These are phyloP conservation scores for Saccharomycopsis phalli DNA, from an alignment of 1,139 yeast species.

Conservation along the genomic window DNA sequence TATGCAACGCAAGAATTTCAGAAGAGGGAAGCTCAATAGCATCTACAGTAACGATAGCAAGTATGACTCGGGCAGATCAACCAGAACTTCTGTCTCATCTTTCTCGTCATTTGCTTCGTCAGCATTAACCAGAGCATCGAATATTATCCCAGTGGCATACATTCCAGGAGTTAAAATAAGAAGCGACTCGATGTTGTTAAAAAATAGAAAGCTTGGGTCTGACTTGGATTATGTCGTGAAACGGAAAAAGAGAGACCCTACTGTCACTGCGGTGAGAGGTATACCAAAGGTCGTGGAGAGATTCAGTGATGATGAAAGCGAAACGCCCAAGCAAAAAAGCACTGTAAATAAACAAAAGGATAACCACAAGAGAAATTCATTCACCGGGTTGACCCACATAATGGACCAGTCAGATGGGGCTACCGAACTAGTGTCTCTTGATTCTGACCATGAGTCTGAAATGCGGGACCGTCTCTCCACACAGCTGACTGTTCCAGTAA, in stretches of 20 bases:
- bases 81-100: constrained; percentile 10
- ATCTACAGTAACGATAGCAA: background rate
- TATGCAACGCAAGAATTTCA: background rate
- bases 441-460: constrained; percentile 11
- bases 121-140: constrained; percentile 68
- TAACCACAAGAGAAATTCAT: constrained; percentile 8
- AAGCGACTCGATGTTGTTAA: constrained; percentile 14
- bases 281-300: constrained; percentile 57
- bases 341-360: constrained; percentile 3
- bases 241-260: too few species aligned
- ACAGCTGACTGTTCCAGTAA: background rate
- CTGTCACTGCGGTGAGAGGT: constrained; percentile 60
- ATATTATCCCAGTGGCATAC: constrained; percentile 87
- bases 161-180: constrained; percentile 87
- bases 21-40: background rate
- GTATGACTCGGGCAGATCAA: background rate
- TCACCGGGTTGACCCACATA: constrained; percentile 18
- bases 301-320: constrained; percentile 23
- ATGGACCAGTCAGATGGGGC: constrained; percentile 12
- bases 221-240: background rate
- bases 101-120: constrained; percentile 40
- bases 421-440: constrained; percentile 18
- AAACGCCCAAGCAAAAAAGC: constrained; percentile 19
- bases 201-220: constrained; percentile 10
- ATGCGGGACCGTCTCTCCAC: background rate